phyloP scores from a whole-genome alignment of 805 yeast species.

The Yamadazyma kitorensis region DNA sequence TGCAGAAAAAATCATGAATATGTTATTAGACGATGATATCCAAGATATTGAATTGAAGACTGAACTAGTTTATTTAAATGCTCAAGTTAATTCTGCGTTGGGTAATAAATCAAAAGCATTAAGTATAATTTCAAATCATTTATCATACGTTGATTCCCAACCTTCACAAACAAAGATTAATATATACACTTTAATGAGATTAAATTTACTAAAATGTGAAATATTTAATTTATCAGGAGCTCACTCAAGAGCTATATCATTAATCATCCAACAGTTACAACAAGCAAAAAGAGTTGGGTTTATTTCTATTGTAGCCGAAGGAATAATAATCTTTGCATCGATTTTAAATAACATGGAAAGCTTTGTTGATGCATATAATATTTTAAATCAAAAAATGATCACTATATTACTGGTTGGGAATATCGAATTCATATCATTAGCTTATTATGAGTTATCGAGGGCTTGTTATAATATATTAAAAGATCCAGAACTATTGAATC shows the following conservation, averaged over 20 bases:
- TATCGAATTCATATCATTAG: slow-evolving; percentile 32
- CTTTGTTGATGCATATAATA: slow-evolving; percentile 39
- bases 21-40: slow-evolving; percentile 25
- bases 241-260: slow-evolving; percentile 50
- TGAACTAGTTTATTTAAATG: slow-evolving; percentile 25
- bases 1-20: slow-evolving; percentile 34
- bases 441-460: slow-evolving; percentile 31
- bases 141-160: slow-evolving; percentile 15
- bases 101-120: slow-evolving; percentile 31
- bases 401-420: slow-evolving; percentile 39
- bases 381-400: slow-evolving; percentile 46
- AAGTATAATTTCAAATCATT: slow-evolving; percentile 20
- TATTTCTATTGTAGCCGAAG: slow-evolving; percentile 43
- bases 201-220: slow-evolving; percentile 46
- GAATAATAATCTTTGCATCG: slow-evolving; percentile 44
- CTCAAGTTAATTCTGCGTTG: slow-evolving; percentile 28
- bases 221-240: slow-evolving; percentile 41
- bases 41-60: slow-evolving; percentile 28
- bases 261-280: slow-evolving; percentile 48
- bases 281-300: slow-evolving; percentile 47
- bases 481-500: neutral
- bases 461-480: slow-evolving; percentile 15
- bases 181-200: slow-evolving; percentile 43
- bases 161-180: slow-evolving; percentile 22
- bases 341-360: slow-evolving; percentile 42